Conservation (phyloP, 305 asterid genomes). For the Fraxinus albicans region DNA sequence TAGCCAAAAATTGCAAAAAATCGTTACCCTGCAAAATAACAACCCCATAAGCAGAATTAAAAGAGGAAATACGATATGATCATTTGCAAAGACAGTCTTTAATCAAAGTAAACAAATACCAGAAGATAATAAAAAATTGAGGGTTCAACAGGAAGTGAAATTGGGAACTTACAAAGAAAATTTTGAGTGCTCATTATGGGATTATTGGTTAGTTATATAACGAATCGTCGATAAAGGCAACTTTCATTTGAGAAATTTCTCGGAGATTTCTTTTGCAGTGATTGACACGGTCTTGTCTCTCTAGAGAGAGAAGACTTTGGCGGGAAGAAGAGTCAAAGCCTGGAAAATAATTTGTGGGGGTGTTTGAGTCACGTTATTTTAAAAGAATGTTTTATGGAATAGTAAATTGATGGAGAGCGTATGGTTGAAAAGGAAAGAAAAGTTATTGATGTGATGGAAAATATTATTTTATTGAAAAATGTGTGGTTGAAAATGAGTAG, state of each 20-base stretch:
- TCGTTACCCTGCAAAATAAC: slow-evolving; percentile 9
- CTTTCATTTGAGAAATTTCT: slow-evolving; percentile 20
- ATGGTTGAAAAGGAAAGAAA: no score
- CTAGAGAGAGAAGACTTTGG: slow-evolving; percentile 18
- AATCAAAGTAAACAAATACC: not conserved
- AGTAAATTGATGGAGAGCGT: no score
- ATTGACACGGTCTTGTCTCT: not conserved
- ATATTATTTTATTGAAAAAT: no score
- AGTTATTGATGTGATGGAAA: no score
- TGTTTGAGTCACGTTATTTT: no score
- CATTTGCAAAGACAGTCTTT: not conserved
- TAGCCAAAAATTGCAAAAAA: not conserved
- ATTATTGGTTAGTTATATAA: not conserved
- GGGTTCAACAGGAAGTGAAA: not conserved
- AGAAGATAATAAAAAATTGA: not conserved
- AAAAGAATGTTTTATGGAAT: no score
- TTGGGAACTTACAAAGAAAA: not conserved
- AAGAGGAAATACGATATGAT: not conserved
- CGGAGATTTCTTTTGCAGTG: not conserved
- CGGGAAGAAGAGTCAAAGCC: slow-evolving; percentile 23
- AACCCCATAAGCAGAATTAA: not conserved
- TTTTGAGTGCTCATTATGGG: not conserved
- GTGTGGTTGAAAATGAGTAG: no score
- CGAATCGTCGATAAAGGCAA: slow-evolving; percentile 18
- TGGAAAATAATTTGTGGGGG: no score